Evolutionary conservation across 345 rosid genomes (phyloP).

Genomic region (Citrus reticulata): DNA sequence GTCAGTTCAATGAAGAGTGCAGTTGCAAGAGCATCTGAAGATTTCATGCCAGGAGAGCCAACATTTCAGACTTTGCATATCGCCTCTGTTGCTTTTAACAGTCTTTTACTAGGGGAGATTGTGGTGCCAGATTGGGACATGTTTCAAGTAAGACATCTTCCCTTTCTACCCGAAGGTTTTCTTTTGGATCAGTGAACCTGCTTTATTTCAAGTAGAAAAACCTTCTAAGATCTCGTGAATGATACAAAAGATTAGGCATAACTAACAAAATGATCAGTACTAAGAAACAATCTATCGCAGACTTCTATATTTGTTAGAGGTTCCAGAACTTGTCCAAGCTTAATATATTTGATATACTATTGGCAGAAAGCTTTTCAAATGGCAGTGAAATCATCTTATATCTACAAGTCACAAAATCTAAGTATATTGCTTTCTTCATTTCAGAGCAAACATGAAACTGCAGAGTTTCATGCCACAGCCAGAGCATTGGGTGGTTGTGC

Average conservation of each 20-base stretch:
- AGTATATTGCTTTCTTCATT: background rate
- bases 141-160: constrained; percentile 43
- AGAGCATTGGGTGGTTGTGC: constrained; percentile 65
- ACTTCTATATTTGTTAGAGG: background rate
- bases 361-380: background rate
- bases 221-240: background rate
- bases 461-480: constrained; percentile 56
- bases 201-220: background rate
- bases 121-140: constrained; percentile 66
- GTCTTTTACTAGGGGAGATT: constrained; percentile 57
- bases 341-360: background rate
- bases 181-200: background rate
- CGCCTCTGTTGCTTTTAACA: constrained; percentile 57
- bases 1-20: constrained; percentile 46
- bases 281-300: background rate
- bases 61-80: constrained; percentile 52
- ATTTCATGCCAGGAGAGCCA: constrained; percentile 60
- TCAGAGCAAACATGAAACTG: constrained; percentile 55
- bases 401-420: background rate
- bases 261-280: background rate
- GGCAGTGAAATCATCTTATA: background rate
- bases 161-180: background rate
- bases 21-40: constrained; percentile 59
- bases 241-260: background rate
- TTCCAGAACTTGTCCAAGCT: background rate